Base-by-base conservation (phyloP, 2,329 filamentous ascomycete species). In the Colletotrichum godetiae region DNA sequence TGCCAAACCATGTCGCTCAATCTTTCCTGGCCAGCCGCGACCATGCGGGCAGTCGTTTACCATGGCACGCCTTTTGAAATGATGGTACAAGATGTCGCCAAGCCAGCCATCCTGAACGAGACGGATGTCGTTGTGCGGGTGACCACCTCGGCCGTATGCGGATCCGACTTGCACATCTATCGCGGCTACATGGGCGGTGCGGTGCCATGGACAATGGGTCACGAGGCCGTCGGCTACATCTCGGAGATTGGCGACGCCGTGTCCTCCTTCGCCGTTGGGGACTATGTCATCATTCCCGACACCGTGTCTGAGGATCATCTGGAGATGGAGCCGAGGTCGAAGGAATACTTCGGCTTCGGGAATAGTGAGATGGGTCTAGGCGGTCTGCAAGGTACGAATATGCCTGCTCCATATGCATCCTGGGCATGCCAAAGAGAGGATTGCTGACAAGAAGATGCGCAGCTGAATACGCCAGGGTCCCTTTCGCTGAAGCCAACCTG, bases 401-500 rank as follows among this genome's bases (percentile, higher is more conserved):
- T 12, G 13, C 63, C 53, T 37, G 22, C 63, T 19, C 19, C 11
- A 42, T 15, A 33, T 19, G 22, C 33, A 13, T 15, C 58, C 53
- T 66, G 8, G 19, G 35, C 13, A 35, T 56, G 15, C 24, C 1
- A 58, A 35, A 52, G 5, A 22, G 35, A 12, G 27, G 19, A 24
- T 12, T 24, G 10, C 63, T 67, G 24, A 59, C 37, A n/a, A 29
- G 1, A n/a, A 19, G 64, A 27, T 29, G n/a, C 33, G 2, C 29
- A 76, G 78, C 78, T 55, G 75, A 93, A 78, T 93, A 90, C 72
- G 82, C 92, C 24, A 85, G 90, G 3, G 88, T 93, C 2, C 91
- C 91, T 0, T 92, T 89, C 72, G 91, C 91, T 0, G 91, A 93
- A 77, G 92, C 92, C 81, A 93, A 92, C 73, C 88, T 88, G 5